Base-by-base conservation (phyloP, 345 rosid genomes). In the Fremontodendron californicum region DNA sequence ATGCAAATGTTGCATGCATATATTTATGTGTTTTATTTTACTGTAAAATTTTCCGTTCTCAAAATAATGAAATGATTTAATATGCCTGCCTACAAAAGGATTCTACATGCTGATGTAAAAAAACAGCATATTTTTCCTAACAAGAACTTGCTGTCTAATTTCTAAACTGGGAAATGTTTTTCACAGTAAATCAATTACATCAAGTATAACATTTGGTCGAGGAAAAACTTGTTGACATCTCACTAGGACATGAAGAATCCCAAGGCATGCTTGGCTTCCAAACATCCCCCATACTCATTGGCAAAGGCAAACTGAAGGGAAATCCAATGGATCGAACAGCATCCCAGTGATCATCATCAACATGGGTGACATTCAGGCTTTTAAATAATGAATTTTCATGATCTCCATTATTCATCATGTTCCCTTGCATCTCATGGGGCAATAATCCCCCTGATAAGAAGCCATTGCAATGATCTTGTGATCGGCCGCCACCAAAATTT, bases 251-350 rank as follows among this genome's bases (percentile, higher is more conserved):
- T 8, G 81, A 51, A 62, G 83, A 48, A 80, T 85, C 85, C 85
- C 84, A 85, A 16, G 75, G 27, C 65, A 77, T 68, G 81, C 77
- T 81, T 23, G 80, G 84, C 77, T 81, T 87, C 89, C 87, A 81
- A 73, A 63, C 71, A 64, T 55, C 54, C 9, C 73, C 81, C 48
- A 73, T 3, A 35, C 29, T 74, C 67, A 54, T 75, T 74, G 54
- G 23, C 2, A 83, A 81, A 35, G 87, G 89, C 37, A 84, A 78
- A 37, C 80, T 75, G 63, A 79, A 81, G 1, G 84, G n/a, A 78
- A 79, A 77, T 13, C 81, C 86, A 27, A 54, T 12, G 42, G 81
- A 71, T 52, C 83, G 75, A 21, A 62, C 60, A 4, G 29, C 45
- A 54, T 70, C 81, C 87, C 84, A 80, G 18, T 81, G 83, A 76